A percentile compares a stretch with the other conserved stretches of the same genome.
These are phyloP conservation scores for Gnaphalium uliginosum DNA, from an alignment of 129 eudicot genomes.

Conservation along the genomic window DNA sequence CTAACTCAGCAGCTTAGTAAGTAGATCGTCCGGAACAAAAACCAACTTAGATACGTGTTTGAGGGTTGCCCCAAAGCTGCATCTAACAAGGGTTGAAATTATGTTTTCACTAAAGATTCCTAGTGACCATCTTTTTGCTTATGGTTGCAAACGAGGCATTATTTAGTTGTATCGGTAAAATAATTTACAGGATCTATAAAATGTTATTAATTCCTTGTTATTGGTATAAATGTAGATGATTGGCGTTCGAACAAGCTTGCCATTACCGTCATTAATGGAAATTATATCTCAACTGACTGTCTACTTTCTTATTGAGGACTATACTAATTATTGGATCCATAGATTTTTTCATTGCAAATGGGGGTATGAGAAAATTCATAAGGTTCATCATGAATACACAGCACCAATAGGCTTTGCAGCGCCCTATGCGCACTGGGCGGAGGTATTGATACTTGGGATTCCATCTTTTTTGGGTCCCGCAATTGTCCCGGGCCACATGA, in stretches of 20 bases:
- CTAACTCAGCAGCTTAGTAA: too few relatives aligned
- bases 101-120: too few relatives aligned
- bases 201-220: not conserved
- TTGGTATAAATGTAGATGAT: conserved; percentile 24
- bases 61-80: too few relatives aligned
- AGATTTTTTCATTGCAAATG: conserved; percentile 63
- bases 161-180: not conserved
- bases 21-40: too few relatives aligned
- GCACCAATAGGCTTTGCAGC: conserved; percentile 79
- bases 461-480: conserved; percentile 84
- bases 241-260: conserved; percentile 27
- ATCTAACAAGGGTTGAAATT: too few relatives aligned
- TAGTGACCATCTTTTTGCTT: not conserved
- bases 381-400: conserved; percentile 83
- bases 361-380: conserved; percentile 78
- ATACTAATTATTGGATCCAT: conserved; percentile 78
- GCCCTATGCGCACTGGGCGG: conserved; percentile 82
- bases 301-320: conserved; percentile 61
- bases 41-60: too few relatives aligned
- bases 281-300: conserved; percentile 20
- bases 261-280: conserved; percentile 25
- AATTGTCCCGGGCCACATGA: conserved; percentile 73
- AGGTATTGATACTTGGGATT: conserved; percentile 74
- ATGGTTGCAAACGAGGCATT: not conserved
- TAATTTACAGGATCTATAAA: not conserved